Percentiles rank a stretch among this genome's conserved stretches.
Conservation (phyloP, 2,329 filamentous ascomycete species). For the Pyrenophora seminiperda region DNA sequence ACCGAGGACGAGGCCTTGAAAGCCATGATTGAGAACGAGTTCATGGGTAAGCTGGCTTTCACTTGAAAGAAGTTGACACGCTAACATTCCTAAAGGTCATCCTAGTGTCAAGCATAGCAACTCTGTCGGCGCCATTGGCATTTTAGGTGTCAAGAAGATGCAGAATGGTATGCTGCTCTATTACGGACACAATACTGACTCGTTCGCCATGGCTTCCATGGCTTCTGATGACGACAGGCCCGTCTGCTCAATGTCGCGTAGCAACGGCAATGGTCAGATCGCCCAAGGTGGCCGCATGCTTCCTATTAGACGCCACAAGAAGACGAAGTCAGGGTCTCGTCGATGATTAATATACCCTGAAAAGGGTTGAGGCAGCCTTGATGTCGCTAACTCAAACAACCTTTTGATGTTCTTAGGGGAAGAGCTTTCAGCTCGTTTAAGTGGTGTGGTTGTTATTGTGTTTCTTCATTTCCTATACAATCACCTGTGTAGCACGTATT, state of each 20-base stretch:
- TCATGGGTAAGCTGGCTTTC: constrained; percentile 67
- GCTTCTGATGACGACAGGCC: constrained; percentile 75
- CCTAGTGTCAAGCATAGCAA: constrained; percentile 80
- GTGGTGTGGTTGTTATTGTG: too few relatives aligned
- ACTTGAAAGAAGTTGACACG: background rate
- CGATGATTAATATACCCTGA: constrained; percentile 1
- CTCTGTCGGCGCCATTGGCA: constrained; percentile 85
- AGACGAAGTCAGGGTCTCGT: constrained; percentile 25
- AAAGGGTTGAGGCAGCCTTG: too few relatives aligned
- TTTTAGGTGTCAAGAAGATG: constrained; percentile 87
- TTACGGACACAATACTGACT: constrained; percentile 96
- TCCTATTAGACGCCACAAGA: constrained; percentile 39
- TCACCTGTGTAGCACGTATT: too few relatives aligned
- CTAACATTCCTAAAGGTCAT: constrained; percentile 58
- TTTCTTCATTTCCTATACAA: too few relatives aligned
- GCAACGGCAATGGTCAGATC: constrained; percentile 57
- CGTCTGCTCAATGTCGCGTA: constrained; percentile 86
- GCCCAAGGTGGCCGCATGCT: constrained; percentile 62
- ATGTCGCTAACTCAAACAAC: too few relatives aligned
- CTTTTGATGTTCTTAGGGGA: too few relatives aligned
- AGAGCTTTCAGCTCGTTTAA: too few relatives aligned
- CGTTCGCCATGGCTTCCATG: constrained; percentile 86
- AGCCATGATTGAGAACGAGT: constrained; percentile 83
- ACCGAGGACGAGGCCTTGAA: constrained; percentile 79
- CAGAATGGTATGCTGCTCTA: constrained; percentile 78